Evolutionary conservation across 768 basidiomycete species (phyloP).

Genomic region (Tephrocybe sp.): DNA sequence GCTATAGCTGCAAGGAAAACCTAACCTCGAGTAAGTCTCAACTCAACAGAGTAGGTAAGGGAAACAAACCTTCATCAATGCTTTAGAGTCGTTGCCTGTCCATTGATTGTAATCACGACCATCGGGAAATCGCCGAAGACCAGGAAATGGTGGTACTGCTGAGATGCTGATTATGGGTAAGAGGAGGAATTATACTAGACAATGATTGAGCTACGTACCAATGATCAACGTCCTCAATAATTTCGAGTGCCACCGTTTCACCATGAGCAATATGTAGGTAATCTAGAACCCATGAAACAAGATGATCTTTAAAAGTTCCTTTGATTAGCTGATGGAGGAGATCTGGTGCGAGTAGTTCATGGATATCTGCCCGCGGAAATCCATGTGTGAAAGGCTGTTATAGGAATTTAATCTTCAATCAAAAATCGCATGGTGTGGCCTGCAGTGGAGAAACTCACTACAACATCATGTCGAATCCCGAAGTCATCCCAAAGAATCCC

Average conservation of each 20-base stretch:
- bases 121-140: slow-evolving; percentile 20
- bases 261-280: slow-evolving; percentile 21
- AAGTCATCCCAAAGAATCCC: slow-evolving; percentile 23
- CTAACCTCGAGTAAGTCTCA: slow-evolving; percentile 3
- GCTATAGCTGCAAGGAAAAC: slow-evolving; percentile 26
- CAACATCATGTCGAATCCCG: slow-evolving; percentile 24
- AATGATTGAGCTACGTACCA: slow-evolving; percentile 11
- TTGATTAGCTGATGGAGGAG: slow-evolving; percentile 33
- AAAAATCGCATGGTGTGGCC: too few relatives aligned
- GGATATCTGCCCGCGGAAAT: slow-evolving; percentile 29
- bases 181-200: not conserved
- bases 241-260: slow-evolving; percentile 11
- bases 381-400: slow-evolving; percentile 26
- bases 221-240: slow-evolving; percentile 28
- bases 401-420: not conserved
- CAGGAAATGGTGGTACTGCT: slow-evolving; percentile 13
- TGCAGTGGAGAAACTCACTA: slow-evolving; percentile 17
- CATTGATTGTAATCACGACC: slow-evolving; percentile 29
- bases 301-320: slow-evolving; percentile 30
- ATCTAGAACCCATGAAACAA: slow-evolving; percentile 25
- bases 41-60: not conserved
- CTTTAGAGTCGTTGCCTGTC: slow-evolving; percentile 31
- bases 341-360: slow-evolving; percentile 27
- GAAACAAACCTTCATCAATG: slow-evolving; percentile 27
- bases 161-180: slow-evolving; percentile 19